These are phyloP conservation scores for Durusdinium trenchii DNA, from an alignment of 73 alveolate species.

Conservation along the genomic window DNA sequence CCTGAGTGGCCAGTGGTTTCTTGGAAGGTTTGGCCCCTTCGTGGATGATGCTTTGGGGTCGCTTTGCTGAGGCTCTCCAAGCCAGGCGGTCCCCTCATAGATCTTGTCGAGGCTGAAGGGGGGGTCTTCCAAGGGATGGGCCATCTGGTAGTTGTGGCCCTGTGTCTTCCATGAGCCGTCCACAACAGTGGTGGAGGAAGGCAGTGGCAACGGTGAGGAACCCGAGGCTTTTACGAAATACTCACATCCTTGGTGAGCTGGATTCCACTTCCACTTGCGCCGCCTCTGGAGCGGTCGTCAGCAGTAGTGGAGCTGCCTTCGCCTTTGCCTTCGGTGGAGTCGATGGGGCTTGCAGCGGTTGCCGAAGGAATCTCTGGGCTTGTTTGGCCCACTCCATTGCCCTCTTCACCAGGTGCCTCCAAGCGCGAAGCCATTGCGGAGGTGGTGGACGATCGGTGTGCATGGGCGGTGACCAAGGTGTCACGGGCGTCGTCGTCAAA, in stretches of 20 bases:
- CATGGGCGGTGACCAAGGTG: neutral
- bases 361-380: neutral
- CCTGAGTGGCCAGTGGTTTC: neutral
- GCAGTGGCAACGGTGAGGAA: conserved; percentile 71
- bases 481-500: neutral
- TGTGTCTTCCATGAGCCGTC: conserved; percentile 18
- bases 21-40: neutral
- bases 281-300: neutral
- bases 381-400: neutral
- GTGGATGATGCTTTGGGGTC: neutral
- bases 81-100: neutral
- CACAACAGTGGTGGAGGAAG: conserved; percentile 42
- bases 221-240: conserved; percentile 10
- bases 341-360: neutral
- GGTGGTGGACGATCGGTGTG: neutral
- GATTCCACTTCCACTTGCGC: conserved; percentile 37
- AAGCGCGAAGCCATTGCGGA: neutral
- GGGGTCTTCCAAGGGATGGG: neutral
- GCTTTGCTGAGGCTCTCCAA: neutral
- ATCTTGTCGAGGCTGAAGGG: neutral
- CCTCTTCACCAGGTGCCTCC: neutral
- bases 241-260: neutral
- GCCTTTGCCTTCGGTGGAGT: neutral
- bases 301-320: neutral
- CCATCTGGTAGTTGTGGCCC: neutral